Evolutionary conservation across 345 rosid species (phyloP).

Genomic region (Hibiscus trionum): DNA sequence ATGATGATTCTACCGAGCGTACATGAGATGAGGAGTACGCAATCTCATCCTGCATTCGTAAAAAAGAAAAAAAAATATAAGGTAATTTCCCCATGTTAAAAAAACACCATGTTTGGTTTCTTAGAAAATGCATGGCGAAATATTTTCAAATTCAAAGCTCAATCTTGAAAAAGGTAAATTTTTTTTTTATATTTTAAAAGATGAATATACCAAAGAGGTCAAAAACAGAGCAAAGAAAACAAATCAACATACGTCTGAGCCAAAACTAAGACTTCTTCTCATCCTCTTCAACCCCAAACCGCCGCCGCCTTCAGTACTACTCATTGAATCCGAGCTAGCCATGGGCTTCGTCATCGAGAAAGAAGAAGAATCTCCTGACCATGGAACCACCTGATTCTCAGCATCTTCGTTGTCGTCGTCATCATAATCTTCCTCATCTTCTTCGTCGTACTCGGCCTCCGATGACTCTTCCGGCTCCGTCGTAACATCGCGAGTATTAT

Average conservation of each 20-base stretch:
- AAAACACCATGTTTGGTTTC: background rate
- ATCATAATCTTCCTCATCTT: conserved; percentile 20
- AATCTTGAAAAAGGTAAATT: too few relatives aligned
- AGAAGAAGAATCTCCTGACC: conserved; percentile 28
- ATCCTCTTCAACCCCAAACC: conserved; percentile 27
- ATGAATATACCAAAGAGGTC: background rate
- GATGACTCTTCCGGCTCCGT: conserved; percentile 1
- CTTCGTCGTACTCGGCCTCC: conserved; percentile 6
- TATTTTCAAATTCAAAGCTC: too few relatives aligned
- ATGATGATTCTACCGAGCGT: conserved; percentile 1
- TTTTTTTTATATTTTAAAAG: too few relatives aligned
- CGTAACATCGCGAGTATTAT: background rate
- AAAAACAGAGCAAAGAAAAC: background rate
- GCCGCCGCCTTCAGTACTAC: conserved; percentile 21
- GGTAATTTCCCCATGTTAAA: background rate
- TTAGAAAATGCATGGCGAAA: conserved; percentile 7
- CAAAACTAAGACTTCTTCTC: conserved; percentile 24
- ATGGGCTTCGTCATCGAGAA: conserved; percentile 19
- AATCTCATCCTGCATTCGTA: conserved; percentile 40
- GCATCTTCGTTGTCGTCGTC: conserved; percentile 15
- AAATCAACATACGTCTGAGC: conserved; percentile 39
- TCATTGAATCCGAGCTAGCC: conserved; percentile 39
- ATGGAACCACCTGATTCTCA: conserved; percentile 86
- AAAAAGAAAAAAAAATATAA: background rate
- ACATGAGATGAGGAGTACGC: conserved; percentile 36